phyloP scores from a whole-genome alignment of 148 eudicot genomes.

The Amaranthus cruentus region DNA sequence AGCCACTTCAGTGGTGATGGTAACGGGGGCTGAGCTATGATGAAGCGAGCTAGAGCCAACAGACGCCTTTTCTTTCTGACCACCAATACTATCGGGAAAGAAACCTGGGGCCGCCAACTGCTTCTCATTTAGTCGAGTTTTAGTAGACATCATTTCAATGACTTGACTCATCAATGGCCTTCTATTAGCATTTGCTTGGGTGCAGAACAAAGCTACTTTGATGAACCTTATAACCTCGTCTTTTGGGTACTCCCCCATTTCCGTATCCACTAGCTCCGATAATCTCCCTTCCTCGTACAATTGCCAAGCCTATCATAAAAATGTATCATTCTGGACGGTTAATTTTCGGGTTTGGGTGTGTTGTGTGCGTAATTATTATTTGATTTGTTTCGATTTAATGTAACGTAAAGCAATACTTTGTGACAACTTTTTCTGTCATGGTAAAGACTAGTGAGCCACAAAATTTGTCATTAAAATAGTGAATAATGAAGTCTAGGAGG shows the following conservation, averaged over 20 bases:
- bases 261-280: constrained; percentile 71
- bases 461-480: background rate
- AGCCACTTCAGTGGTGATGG: constrained; percentile 57
- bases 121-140: constrained; percentile 57
- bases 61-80: constrained; percentile 31
- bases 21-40: constrained; percentile 53
- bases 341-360: no score
- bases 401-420: no score
- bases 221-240: constrained; percentile 56
- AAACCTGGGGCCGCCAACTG: constrained; percentile 70
- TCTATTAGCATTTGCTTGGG: constrained; percentile 67
- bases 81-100: constrained; percentile 38
- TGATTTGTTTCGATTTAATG: no score
- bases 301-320: constrained; percentile 65
- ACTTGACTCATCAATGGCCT: constrained; percentile 91
- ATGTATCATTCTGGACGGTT: background rate
- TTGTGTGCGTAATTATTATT: no score
- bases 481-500: background rate
- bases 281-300: constrained; percentile 64
- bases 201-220: constrained; percentile 81
- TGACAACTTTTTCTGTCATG: background rate
- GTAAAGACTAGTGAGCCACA: background rate
- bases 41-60: constrained; percentile 47
- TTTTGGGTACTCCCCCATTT: constrained; percentile 54
- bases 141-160: constrained; percentile 67